These are phyloP conservation scores for Trametes villosa DNA, from an alignment of 768 basidiomycete species.

Conservation along the genomic window DNA sequence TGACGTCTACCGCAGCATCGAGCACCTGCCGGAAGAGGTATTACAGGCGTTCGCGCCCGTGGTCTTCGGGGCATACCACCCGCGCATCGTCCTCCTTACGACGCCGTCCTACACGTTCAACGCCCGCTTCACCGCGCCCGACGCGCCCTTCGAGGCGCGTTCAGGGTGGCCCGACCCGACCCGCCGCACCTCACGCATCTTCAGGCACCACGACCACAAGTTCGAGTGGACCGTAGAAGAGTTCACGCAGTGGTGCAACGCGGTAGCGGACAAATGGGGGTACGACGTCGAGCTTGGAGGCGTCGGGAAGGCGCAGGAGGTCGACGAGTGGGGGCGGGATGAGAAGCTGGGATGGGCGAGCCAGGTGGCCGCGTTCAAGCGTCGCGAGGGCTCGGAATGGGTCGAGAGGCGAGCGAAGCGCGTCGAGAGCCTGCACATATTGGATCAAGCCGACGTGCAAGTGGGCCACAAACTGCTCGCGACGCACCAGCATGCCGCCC, in stretches of 20 bases:
- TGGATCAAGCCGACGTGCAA: slow-evolving; percentile 4
- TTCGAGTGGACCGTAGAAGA: slow-evolving; percentile 88
- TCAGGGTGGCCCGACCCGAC: slow-evolving; percentile 76
- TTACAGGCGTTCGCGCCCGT: slow-evolving; percentile 68
- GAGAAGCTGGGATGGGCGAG: slow-evolving; percentile 65
- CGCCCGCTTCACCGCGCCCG: slow-evolving; percentile 66
- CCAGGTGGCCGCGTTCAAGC: slow-evolving; percentile 65
- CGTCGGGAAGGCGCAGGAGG: slow-evolving; percentile 61
- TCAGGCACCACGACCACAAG: slow-evolving; percentile 84
- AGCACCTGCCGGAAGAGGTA: slow-evolving; percentile 68
- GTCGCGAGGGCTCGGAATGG: slow-evolving; percentile 44
- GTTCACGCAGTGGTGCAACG: slow-evolving; percentile 65
- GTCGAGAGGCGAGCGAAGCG: slow-evolving; percentile 31
- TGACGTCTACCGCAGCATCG: slow-evolving; percentile 58
- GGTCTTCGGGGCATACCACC: slow-evolving; percentile 79
- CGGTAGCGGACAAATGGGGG: slow-evolving; percentile 66
- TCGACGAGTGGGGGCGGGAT: slow-evolving; percentile 77
- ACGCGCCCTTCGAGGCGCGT: slow-evolving; percentile 39
- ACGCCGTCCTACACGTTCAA: slow-evolving; percentile 90
- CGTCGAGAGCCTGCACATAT: slow-evolving; percentile 32
- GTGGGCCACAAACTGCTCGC: slow-evolving; percentile 52
- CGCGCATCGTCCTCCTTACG: slow-evolving; percentile 73
- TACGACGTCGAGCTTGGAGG: slow-evolving; percentile 65
- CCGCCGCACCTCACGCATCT: slow-evolving; percentile 68
- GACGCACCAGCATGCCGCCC: slow-evolving; percentile 53